Conservation (phyloP, 345 rosid species). For the Acer negundo region DNA sequence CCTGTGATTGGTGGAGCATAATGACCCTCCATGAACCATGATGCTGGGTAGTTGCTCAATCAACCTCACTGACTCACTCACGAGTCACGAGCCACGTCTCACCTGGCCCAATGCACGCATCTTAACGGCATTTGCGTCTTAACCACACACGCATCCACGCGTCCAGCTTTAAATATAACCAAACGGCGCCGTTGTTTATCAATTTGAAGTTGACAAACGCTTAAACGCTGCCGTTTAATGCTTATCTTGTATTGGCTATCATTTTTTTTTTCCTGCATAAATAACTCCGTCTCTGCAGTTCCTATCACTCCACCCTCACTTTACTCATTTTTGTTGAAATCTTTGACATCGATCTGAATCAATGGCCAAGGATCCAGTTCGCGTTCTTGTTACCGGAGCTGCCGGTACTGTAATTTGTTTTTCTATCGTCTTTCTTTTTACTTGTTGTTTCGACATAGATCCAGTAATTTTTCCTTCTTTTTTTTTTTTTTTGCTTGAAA, state of each 20-base stretch:
- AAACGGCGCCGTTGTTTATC: no score
- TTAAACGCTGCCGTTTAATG: background rate
- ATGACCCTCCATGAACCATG: background rate
- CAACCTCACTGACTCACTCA: background rate
- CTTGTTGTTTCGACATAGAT: constrained; percentile 15
- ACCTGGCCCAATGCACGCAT: background rate
- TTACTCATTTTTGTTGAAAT: background rate
- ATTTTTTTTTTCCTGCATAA: background rate
- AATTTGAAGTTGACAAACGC: no score
- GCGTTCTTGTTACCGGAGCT: constrained; percentile 98
- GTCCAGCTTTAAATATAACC: background rate
- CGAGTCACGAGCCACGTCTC: background rate
- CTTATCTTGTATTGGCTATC: background rate
- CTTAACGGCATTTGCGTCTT: constrained; percentile 11
- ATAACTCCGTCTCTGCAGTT: background rate
- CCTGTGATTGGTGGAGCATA: background rate
- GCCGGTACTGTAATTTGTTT: constrained; percentile 58
- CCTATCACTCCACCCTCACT: background rate
- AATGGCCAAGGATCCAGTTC: constrained; percentile 94
- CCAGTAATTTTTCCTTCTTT: background rate
- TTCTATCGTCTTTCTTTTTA: background rate
- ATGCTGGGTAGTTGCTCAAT: background rate
- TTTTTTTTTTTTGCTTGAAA: background rate
- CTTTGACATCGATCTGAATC: constrained; percentile 13
- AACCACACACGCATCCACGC: background rate